phyloP scores from a whole-genome alignment of 495 filamentous ascomycete species.

The Penicillium ucsense region DNA sequence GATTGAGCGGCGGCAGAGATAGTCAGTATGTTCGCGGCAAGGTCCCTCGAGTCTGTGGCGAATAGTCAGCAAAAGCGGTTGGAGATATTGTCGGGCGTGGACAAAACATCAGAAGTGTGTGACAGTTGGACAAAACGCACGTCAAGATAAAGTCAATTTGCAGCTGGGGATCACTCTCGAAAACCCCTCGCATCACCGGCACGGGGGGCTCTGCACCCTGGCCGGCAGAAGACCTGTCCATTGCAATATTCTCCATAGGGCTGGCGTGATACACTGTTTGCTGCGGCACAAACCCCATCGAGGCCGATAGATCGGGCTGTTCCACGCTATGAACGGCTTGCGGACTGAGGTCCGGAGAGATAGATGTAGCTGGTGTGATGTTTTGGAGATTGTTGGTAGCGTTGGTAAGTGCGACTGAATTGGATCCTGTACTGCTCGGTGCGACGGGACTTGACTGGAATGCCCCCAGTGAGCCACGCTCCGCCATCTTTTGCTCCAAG shows the following conservation, averaged over 20 bases:
- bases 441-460: slow-evolving; percentile 26
- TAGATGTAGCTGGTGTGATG: slow-evolving; percentile 31
- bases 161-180: slow-evolving; percentile 67
- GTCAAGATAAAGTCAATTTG: slow-evolving; percentile 94
- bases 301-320: slow-evolving; percentile 26
- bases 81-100: slow-evolving; percentile 1
- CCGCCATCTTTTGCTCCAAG: slow-evolving; percentile 28
- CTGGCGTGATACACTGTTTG: slow-evolving; percentile 22
- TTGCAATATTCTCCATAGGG: slow-evolving; percentile 19
- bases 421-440: slow-evolving; percentile 29
- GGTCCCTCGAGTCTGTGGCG: slow-evolving; percentile 73
- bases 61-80: slow-evolving; percentile 2
- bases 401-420: slow-evolving; percentile 15
- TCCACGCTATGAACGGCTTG: slow-evolving; percentile 20
- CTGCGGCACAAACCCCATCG: slow-evolving; percentile 21
- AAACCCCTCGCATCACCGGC: slow-evolving; percentile 41
- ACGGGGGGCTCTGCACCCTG: slow-evolving; percentile 22
- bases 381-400: slow-evolving; percentile 16
- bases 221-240: slow-evolving; percentile 21
- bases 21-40: slow-evolving; percentile 90
- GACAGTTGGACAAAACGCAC: slow-evolving; percentile 46
- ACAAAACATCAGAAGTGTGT: background rate
- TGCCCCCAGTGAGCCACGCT: slow-evolving; percentile 14
- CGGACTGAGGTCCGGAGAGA: slow-evolving; percentile 28
- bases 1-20: slow-evolving; percentile 37